These are phyloP conservation scores for Linnemannia exigua DNA, from an alignment of 192 early-diverging fungal species.

Conservation along the genomic window DNA sequence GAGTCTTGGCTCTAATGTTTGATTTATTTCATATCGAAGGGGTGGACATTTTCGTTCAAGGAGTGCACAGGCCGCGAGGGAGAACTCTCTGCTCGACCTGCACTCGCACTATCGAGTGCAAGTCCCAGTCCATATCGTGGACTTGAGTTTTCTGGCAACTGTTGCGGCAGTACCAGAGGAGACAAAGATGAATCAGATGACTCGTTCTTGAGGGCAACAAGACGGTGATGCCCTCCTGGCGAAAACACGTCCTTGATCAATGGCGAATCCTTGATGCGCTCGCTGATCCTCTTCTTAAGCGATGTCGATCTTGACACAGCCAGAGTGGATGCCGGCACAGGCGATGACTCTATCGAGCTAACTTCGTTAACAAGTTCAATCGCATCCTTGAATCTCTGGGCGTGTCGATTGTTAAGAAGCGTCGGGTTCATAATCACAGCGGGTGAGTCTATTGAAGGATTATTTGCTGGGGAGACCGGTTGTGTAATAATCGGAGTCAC, in stretches of 20 bases:
- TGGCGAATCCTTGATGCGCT: background rate
- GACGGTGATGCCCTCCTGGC: background rate
- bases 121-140: background rate
- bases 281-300: background rate
- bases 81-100: too few species aligned
- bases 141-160: background rate
- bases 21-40: too few species aligned
- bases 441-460: background rate
- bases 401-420: background rate
- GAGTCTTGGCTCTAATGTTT: too few species aligned
- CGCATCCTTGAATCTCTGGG: constrained; percentile 15
- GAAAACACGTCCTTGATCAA: background rate
- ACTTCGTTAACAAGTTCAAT: constrained; percentile 1
- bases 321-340: background rate
- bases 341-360: background rate
- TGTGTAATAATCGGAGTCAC: background rate
- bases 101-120: background rate
- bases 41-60: too few species aligned
- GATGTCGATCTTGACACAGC: background rate
- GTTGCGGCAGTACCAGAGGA: background rate
- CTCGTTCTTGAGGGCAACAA: background rate
- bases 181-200: background rate
- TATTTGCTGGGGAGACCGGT: background rate
- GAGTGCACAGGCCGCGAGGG: too few species aligned
- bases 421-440: constrained; percentile 2